Evolutionary conservation across 805 yeast genomes (phyloP).

Genomic region (Wickerhamia fluorescens): DNA sequence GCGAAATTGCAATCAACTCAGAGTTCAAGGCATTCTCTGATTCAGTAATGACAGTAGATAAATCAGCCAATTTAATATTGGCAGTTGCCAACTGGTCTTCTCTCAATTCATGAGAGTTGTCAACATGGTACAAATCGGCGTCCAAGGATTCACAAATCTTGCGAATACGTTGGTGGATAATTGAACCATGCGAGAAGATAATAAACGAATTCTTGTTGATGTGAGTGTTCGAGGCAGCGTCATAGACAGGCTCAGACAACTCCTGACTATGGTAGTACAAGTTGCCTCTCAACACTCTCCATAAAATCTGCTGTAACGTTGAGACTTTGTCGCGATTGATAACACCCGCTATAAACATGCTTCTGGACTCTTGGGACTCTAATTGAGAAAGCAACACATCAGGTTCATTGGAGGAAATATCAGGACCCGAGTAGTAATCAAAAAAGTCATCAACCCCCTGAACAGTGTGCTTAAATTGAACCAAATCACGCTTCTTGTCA

Average conservation of each 20-base stretch:
- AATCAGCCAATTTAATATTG: slow-evolving; percentile 23
- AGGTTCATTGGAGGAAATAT: slow-evolving; percentile 19
- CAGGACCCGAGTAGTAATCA: slow-evolving; percentile 13
- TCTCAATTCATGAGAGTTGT: slow-evolving; percentile 25
- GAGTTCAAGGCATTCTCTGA: slow-evolving; percentile 62
- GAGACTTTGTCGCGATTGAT: slow-evolving; percentile 64
- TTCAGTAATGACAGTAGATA: slow-evolving; percentile 28
- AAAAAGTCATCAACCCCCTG: slow-evolving; percentile 32
- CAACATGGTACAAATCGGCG: slow-evolving; percentile 65
- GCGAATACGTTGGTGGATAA: slow-evolving; percentile 63
- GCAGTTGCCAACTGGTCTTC: slow-evolving; percentile 22
- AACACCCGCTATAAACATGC: slow-evolving; percentile 68
- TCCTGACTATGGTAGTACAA: slow-evolving; percentile 70
- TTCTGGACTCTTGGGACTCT: slow-evolving; percentile 26
- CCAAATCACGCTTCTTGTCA: slow-evolving; percentile 53
- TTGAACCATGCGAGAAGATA: slow-evolving; percentile 84
- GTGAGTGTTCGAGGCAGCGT: slow-evolving; percentile 46
- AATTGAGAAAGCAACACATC: slow-evolving; percentile 33
- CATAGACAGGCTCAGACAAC: slow-evolving; percentile 62
- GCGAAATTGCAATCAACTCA: slow-evolving; percentile 74
- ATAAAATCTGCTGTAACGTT: slow-evolving; percentile 71
- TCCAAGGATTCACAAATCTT: slow-evolving; percentile 88
- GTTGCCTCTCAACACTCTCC: slow-evolving; percentile 94
- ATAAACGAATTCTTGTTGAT: slow-evolving; percentile 78
- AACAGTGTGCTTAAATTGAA: slow-evolving; percentile 57